These are phyloP conservation scores for Triticum dicoccoides DNA, from an alignment of 176 grass and related monocot species.

Conservation along the genomic window DNA sequence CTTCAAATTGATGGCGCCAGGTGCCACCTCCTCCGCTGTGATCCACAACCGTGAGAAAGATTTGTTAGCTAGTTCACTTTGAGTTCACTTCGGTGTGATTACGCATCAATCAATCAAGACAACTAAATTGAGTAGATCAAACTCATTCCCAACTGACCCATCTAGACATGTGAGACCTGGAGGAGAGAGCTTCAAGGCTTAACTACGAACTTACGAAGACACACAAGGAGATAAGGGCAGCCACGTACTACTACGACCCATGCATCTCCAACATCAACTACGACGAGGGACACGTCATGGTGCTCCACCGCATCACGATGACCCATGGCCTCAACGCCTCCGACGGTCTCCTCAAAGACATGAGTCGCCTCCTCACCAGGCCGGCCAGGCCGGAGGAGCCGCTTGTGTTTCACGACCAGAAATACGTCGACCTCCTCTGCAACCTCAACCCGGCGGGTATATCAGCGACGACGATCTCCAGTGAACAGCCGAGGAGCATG, in stretches of 20 bases:
- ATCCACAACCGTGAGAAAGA: no score
- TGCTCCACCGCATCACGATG: conserved; percentile 58
- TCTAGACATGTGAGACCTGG: no score
- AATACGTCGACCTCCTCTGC: conserved; percentile 39
- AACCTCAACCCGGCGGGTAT: conserved; percentile 28
- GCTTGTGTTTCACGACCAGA: conserved; percentile 33
- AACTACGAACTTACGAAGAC: no score
- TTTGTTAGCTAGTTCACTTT: no score
- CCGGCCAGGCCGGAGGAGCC: conserved; percentile 38
- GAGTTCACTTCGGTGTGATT: no score
- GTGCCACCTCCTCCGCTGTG: no score
- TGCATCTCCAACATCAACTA: conserved; percentile 55
- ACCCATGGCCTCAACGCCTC: conserved; percentile 42
- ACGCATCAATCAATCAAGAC: no score
- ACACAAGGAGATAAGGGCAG: no score
- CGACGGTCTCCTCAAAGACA: conserved; percentile 39
- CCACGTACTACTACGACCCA: conserved; percentile 62
- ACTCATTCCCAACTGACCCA: no score
- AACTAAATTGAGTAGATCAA: no score
- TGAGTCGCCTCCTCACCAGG: conserved; percentile 28
- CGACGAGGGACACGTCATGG: conserved; percentile 53
- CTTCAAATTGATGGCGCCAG: no score
- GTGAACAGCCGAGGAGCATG: not conserved
- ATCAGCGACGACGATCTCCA: not conserved
- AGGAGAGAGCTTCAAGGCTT: no score